Evolutionary conservation across 495 filamentous ascomycete species (phyloP).

Genomic region (Saxophila tyrrhenica): DNA sequence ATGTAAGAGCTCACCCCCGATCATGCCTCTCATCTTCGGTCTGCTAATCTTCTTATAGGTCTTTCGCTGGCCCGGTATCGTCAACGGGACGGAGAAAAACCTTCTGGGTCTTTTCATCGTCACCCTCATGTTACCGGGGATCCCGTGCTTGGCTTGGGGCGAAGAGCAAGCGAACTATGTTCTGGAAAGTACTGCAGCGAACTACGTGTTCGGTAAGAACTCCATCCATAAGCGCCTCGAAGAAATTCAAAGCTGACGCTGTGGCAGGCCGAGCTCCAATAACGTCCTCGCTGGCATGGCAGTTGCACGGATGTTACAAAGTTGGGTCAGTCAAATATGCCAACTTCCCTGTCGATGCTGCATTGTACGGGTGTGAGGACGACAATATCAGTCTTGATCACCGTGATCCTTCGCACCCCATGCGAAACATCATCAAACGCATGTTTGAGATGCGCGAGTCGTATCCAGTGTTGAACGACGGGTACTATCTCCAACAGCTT

Average conservation of each 20-base stretch:
- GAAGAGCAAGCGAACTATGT: conserved; percentile 61
- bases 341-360: conserved; percentile 46
- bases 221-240: neutral
- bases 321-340: conserved; percentile 45
- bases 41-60: conserved; percentile 59
- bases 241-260: neutral
- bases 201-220: conserved; percentile 57
- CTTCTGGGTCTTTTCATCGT: conserved; percentile 53
- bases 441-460: conserved; percentile 52
- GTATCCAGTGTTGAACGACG: conserved; percentile 52
- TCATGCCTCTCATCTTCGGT: too few relatives aligned
- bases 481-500: conserved; percentile 46
- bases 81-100: conserved; percentile 49
- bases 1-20: too few relatives aligned
- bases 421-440: conserved; percentile 54
- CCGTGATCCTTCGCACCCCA: conserved; percentile 54
- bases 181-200: conserved; percentile 54
- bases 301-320: conserved; percentile 54
- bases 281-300: conserved; percentile 55
- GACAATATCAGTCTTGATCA: conserved; percentile 50
- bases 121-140: conserved; percentile 52
- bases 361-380: conserved; percentile 48
- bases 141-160: conserved; percentile 53
- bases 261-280: conserved; percentile 48
- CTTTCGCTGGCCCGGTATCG: conserved; percentile 58